A percentile compares a stretch with the other conserved stretches of the same genome.
Conservation (phyloP, 768 basidiomycete species). For the Paxillus ammoniavirescens region DNA sequence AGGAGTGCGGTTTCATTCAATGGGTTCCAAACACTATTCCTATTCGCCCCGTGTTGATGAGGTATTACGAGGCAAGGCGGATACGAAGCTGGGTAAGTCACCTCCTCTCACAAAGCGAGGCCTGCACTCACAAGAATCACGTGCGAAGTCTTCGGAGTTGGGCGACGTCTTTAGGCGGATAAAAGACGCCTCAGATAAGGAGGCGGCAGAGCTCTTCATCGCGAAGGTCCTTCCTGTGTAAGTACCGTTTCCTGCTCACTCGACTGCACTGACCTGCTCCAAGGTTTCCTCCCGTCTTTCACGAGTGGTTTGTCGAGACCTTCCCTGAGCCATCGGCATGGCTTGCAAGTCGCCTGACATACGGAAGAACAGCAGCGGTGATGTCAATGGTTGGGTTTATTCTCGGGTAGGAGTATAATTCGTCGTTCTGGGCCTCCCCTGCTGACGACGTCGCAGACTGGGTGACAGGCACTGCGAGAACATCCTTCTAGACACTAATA, state of each 20-base stretch:
- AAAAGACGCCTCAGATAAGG: conserved; percentile 47
- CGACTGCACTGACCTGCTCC: neutral
- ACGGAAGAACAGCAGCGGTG: conserved; percentile 88
- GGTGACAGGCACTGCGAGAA: conserved; percentile 98
- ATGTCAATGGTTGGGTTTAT: conserved; percentile 99
- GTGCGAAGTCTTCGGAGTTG: conserved; percentile 44
- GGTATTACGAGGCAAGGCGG: conserved; percentile 57
- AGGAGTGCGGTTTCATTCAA: conserved; percentile 96
- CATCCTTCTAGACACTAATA: conserved; percentile 84
- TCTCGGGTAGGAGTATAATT: conserved; percentile 58
- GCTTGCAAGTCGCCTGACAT: conserved; percentile 85
- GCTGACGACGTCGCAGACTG: conserved; percentile 48
- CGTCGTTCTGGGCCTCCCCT: neutral
- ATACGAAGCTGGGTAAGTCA: conserved; percentile 48
- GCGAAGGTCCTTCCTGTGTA: conserved; percentile 58
- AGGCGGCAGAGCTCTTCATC: conserved; percentile 51
- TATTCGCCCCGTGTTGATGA: conserved; percentile 70
- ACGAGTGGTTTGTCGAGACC: conserved; percentile 96
- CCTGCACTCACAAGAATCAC: neutral
- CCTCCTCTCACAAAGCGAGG: neutral
- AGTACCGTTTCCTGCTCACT: conserved; percentile 17
- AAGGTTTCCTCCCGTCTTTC: conserved; percentile 84
- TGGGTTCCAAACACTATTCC: conserved; percentile 96
- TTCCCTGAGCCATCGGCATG: conserved; percentile 97
- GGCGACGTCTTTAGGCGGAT: conserved; percentile 45